These are phyloP conservation scores for Penicillium sp. DNA, from an alignment of 2,329 filamentous ascomycete genomes.

Conservation along the genomic window DNA sequence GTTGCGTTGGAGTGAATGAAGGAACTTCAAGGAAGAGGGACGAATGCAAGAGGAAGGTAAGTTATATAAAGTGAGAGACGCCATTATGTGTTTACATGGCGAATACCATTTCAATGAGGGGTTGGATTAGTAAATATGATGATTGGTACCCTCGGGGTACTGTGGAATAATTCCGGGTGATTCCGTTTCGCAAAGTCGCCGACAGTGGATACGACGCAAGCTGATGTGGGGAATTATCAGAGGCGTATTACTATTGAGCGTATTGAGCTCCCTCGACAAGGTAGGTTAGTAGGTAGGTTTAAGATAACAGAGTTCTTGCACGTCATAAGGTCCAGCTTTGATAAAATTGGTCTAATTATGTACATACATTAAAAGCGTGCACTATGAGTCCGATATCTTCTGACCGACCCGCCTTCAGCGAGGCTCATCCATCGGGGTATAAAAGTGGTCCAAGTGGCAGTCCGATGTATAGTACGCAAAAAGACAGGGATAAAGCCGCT, in stretches of 20 bases:
- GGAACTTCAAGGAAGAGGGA: too few species aligned
- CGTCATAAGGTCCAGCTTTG: conserved; percentile 12
- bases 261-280: too few species aligned
- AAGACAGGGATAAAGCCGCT: conserved; percentile 19
- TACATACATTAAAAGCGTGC: conserved; percentile 34
- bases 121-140: conserved; percentile 29
- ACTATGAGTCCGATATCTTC: conserved; percentile 20
- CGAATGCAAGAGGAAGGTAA: conserved; percentile 11
- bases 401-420: conserved; percentile 2
- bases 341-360: conserved; percentile 27
- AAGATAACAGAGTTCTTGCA: too few species aligned
- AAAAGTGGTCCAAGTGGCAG: conserved; percentile 5
- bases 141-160: too few species aligned
- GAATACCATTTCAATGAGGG: conserved; percentile 14
- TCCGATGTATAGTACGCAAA: conserved; percentile 19
- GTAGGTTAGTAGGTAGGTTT: too few species aligned
- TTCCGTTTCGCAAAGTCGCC: conserved; percentile 4
- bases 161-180: conserved; percentile 12
- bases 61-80: conserved; percentile 5
- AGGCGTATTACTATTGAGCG: too few species aligned
- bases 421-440: conserved; percentile 10
- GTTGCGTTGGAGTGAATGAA: conserved; percentile 13
- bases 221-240: conserved; percentile 9
- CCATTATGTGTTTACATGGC: conserved; percentile 18
- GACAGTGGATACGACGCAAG: conserved; percentile 14